A percentile compares a stretch with the other conserved stretches of the same genome.
These are phyloP conservation scores for Linum trigynum DNA, from an alignment of 345 rosid genomes.

Conservation along the genomic window DNA sequence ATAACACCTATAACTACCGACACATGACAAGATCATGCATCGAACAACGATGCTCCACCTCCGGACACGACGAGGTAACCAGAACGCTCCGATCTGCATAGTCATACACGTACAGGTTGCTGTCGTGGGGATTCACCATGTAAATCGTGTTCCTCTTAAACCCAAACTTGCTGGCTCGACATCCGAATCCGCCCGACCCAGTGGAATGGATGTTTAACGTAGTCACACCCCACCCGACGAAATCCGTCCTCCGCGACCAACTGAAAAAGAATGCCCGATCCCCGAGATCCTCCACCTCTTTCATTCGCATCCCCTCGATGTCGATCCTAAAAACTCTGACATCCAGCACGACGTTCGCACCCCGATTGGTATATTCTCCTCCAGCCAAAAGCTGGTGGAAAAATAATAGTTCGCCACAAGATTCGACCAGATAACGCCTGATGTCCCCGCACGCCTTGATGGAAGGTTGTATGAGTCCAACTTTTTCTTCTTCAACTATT, in stretches of 20 bases:
- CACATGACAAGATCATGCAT: no score
- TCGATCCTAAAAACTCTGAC: neutral
- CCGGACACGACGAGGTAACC: no score
- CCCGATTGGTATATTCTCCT: no score
- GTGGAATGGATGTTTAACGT: no score
- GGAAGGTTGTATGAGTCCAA: neutral
- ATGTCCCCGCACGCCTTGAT: neutral
- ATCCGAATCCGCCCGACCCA: neutral
- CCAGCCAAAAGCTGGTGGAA: neutral
- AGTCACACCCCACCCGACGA: no score
- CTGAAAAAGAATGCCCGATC: neutral
- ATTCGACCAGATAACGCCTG: neutral
- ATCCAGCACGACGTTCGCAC: neutral
- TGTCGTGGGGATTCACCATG: neutral
- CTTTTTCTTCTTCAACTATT: neutral
- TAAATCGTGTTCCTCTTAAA: neutral
- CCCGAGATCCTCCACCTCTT: neutral
- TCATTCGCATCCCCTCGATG: neutral
- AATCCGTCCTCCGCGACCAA: neutral
- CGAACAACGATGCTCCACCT: no score
- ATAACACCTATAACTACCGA: no score
- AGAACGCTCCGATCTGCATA: neutral
- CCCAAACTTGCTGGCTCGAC: neutral
- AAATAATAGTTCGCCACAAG: neutral
- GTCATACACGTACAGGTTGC: neutral